These are phyloP conservation scores for Inga oerstediana DNA, from an alignment of 306 rosid species.

Conservation along the genomic window DNA sequence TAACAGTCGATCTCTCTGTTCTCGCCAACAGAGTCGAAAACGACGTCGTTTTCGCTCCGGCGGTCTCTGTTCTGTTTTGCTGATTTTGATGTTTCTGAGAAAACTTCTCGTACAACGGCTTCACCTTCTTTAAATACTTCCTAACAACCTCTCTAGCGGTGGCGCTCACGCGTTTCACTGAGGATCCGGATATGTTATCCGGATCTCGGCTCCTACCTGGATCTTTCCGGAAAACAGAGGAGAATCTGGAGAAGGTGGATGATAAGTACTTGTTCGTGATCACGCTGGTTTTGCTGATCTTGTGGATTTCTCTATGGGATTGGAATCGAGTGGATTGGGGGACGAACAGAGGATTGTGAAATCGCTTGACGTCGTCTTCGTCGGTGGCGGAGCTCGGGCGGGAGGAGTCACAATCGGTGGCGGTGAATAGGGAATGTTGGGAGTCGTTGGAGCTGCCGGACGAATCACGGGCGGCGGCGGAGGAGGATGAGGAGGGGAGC, in stretches of 20 bases:
- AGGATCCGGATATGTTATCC: conserved; percentile 38
- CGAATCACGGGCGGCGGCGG: conserved; percentile 70
- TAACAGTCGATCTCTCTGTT: conserved; percentile 41
- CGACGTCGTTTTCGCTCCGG: background rate
- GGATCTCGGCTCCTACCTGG: conserved; percentile 37
- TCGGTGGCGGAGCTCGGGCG: conserved; percentile 71
- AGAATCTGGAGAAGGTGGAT: conserved; percentile 74
- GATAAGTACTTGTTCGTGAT: conserved; percentile 47
- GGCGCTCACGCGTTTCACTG: conserved; percentile 61
- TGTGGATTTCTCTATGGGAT: conserved; percentile 41
- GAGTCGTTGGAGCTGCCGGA: conserved; percentile 73
- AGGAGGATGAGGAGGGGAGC: conserved; percentile 64
- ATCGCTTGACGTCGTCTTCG: conserved; percentile 67
- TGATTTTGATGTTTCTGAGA: conserved; percentile 50
- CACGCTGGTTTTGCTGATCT: conserved; percentile 24
- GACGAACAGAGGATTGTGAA: conserved; percentile 17
- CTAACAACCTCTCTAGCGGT: conserved; percentile 78
- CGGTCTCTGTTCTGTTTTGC: background rate
- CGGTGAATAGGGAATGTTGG: conserved; percentile 44
- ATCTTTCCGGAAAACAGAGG: conserved; percentile 69
- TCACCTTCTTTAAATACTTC: conserved; percentile 81
- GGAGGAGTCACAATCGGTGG: conserved; percentile 72
- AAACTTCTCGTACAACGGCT: conserved; percentile 76
- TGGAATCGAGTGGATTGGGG: background rate
- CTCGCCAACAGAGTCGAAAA: conserved; percentile 33